These are phyloP conservation scores for Geotrichum citri-aurantii DNA, from an alignment of 1,139 yeast genomes.

Conservation along the genomic window DNA sequence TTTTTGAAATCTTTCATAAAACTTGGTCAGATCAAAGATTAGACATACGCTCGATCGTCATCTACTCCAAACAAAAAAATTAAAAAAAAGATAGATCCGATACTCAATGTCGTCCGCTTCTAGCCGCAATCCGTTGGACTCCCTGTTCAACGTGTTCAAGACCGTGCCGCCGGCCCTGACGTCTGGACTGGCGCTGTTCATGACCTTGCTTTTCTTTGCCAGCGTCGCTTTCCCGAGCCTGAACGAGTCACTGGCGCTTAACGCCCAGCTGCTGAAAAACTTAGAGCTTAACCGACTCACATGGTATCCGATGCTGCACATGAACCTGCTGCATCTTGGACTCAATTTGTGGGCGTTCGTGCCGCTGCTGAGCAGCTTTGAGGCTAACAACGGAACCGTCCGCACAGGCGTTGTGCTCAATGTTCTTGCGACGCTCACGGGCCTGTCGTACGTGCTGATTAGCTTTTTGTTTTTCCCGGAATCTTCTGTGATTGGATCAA, in stretches of 20 bases:
- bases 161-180: conserved; percentile 56
- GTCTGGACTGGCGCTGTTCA: conserved; percentile 56
- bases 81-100: not conserved
- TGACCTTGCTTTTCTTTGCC: conserved; percentile 40
- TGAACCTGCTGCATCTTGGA: conserved; percentile 54
- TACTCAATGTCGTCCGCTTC: conserved; percentile 1
- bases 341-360: conserved; percentile 57
- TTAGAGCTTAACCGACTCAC: conserved; percentile 61
- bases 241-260: conserved; percentile 41
- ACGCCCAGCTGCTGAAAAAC: conserved; percentile 52
- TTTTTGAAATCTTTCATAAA: not conserved
- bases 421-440: conserved; percentile 63
- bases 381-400: conserved; percentile 73
- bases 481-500: conserved; percentile 56
- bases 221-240: conserved; percentile 34
- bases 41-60: not conserved
- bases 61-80: not conserved
- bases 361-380: conserved; percentile 61
- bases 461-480: conserved; percentile 52
- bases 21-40: no score
- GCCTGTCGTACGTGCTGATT: conserved; percentile 55
- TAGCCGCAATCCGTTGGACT: conserved; percentile 8
- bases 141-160: conserved; percentile 15
- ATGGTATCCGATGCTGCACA: conserved; percentile 69
- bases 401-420: conserved; percentile 80